A percentile compares a stretch with the other conserved stretches of the same genome.
These are phyloP conservation scores for Salvia rosmarinus DNA, from an alignment of 257 asterid species.

Conservation along the genomic window DNA sequence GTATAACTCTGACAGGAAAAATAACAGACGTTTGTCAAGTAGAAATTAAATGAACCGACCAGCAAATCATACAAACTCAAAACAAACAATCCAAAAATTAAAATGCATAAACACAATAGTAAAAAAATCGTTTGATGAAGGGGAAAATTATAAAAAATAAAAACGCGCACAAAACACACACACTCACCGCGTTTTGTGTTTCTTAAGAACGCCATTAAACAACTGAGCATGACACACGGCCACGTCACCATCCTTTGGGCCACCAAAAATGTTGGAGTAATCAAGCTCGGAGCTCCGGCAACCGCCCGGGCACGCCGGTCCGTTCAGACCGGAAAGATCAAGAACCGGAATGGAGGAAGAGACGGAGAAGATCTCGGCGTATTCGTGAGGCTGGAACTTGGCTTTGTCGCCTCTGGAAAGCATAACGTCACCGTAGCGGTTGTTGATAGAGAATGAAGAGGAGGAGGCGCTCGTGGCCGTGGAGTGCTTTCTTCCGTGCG, in stretches of 20 bases:
- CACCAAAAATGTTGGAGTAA: slow-evolving; percentile 77
- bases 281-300: slow-evolving; percentile 58
- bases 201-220: slow-evolving; percentile 43
- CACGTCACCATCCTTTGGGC: slow-evolving; percentile 52
- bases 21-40: neutral
- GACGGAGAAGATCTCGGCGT: slow-evolving; percentile 73
- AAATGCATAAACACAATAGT: neutral
- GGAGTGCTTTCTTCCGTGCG: slow-evolving; percentile 62
- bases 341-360: slow-evolving; percentile 83
- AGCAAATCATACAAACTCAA: neutral
- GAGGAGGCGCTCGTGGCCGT: slow-evolving; percentile 40
- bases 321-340: slow-evolving; percentile 63
- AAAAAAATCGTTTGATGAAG: neutral
- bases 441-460: slow-evolving; percentile 58
- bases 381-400: slow-evolving; percentile 58
- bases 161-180: neutral
- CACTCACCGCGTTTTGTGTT: slow-evolving; percentile 47
- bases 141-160: neutral
- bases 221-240: slow-evolving; percentile 59
- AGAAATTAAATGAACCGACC: slow-evolving; percentile 22
- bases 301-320: slow-evolving; percentile 42
- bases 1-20: neutral
- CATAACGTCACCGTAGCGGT: slow-evolving; percentile 71
- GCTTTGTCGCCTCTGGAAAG: slow-evolving; percentile 37
- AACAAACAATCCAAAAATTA: neutral